Base-by-base conservation (phyloP, 257 asterid genomes). In the Thymus quinquecostatus region DNA sequence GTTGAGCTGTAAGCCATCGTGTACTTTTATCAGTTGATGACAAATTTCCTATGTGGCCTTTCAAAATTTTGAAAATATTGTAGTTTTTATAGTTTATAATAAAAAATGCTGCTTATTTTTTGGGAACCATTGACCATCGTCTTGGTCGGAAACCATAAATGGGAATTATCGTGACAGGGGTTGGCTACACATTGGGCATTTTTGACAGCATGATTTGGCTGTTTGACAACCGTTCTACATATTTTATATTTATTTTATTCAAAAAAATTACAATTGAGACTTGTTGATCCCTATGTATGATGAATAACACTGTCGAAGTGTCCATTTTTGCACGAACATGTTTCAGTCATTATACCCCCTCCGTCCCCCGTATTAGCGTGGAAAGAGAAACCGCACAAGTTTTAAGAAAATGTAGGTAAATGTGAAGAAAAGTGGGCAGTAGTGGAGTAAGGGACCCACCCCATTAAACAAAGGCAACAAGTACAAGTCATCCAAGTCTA, bases 51-150 rank as follows among this genome's bases (percentile, higher is more conserved):
- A 30, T 41, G 8, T 43, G 64, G 47, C 69, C 34, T 70, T 71
- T 63, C 53, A 6, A 58, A 57, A 41, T 33, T 45, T 73, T 59
- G 30, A 44, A 49, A 71, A 27, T 30, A 47, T 50, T n/a, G 40
- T 49, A 33, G 38, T 55, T 81, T 51, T 45, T 77, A 63, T 51
- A 75, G 45, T 69, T 32, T 77, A 59, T n/a, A 32, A 21, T n/a
- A n/a, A 28, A 53, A n/a, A 32, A 13, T 44, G 44, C 45, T 54
- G 28, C 32, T 29, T 33, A 53, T 9, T 30, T 53, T 60, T 69
- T 29, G 33, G 38, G 40, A 68, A n/a, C n/a, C n/a, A n/a, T n/a
- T n/a, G 59, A 53, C 12, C 59, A 27, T 3, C 2, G 30, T n/a
- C 21, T 14, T 30, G 30, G 30, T 51, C 6, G 14, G 32, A 51